These are phyloP conservation scores for Aspergillus sclerotiicarbonarius DNA, from an alignment of 495 filamentous ascomycete species.

Conservation along the genomic window DNA sequence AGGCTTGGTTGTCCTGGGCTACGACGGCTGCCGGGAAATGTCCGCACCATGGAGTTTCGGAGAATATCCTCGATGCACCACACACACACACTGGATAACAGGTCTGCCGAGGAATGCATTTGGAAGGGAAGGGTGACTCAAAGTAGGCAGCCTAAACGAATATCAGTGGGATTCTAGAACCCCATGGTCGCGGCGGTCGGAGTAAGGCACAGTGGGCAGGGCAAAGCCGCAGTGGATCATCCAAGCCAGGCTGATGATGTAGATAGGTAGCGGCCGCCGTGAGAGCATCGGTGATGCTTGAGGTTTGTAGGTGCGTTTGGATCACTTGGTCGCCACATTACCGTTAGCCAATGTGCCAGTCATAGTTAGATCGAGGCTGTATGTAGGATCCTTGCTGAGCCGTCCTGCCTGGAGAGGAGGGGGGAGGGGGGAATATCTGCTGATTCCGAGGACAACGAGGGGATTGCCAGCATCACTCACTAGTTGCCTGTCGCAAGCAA, in stretches of 20 bases:
- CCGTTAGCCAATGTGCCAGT: too few species aligned
- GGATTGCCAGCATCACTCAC: too few species aligned
- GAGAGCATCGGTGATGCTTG: too few species aligned
- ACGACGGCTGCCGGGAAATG: not conserved
- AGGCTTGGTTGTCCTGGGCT: not conserved
- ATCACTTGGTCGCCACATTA: too few species aligned
- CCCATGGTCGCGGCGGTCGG: not conserved
- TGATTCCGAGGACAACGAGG: not conserved
- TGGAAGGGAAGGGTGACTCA: not conserved
- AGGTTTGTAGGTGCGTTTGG: too few species aligned
- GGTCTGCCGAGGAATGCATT: not conserved
- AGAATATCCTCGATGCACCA: not conserved
- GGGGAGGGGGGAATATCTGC: too few species aligned
- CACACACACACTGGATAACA: not conserved
- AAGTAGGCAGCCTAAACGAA: slow-evolving; percentile 1
- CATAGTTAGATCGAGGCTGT: too few species aligned
- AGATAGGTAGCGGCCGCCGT: not conserved
- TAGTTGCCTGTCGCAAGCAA: too few species aligned
- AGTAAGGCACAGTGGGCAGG: not conserved
- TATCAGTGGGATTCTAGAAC: slow-evolving; percentile 5
- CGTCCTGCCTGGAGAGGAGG: too few species aligned
- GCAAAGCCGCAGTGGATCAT: too few species aligned
- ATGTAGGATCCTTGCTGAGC: too few species aligned
- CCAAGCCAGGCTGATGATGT: not conserved
- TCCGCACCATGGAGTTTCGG: not conserved